Conservation (phyloP, 345 rosid species). For the Eucalyptus polybractea region DNA sequence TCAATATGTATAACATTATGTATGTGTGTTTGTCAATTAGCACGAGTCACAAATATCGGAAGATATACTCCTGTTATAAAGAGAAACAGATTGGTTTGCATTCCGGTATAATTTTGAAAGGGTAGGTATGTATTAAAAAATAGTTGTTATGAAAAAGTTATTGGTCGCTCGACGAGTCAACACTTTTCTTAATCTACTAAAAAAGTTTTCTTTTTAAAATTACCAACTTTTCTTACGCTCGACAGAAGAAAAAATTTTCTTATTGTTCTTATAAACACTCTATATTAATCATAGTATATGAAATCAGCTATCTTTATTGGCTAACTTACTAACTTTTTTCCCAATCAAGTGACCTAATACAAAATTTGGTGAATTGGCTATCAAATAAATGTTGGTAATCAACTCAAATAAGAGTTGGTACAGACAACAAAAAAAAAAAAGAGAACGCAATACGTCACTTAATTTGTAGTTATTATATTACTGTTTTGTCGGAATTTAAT, state of each 20-base stretch:
- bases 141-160: neutral
- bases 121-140: neutral
- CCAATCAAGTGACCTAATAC: neutral
- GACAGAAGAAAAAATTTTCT: neutral
- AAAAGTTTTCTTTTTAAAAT: neutral
- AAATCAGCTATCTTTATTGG: neutral
- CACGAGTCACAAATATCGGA: neutral
- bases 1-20: neutral
- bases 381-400: neutral
- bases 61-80: neutral
- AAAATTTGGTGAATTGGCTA: neutral
- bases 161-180: neutral
- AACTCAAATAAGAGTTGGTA: neutral
- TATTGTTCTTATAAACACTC: neutral
- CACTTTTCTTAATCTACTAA: neutral
- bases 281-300: neutral
- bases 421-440: neutral
- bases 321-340: neutral
- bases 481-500: too few species aligned
- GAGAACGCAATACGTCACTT: neutral
- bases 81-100: neutral
- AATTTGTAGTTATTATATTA: neutral
- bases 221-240: neutral
- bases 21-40: neutral
- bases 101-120: neutral